Percentiles rank a stretch among this genome's conserved stretches.
phyloP scores from a whole-genome alignment of 2,329 filamentous ascomycete species.

The Fusarium sp. region DNA sequence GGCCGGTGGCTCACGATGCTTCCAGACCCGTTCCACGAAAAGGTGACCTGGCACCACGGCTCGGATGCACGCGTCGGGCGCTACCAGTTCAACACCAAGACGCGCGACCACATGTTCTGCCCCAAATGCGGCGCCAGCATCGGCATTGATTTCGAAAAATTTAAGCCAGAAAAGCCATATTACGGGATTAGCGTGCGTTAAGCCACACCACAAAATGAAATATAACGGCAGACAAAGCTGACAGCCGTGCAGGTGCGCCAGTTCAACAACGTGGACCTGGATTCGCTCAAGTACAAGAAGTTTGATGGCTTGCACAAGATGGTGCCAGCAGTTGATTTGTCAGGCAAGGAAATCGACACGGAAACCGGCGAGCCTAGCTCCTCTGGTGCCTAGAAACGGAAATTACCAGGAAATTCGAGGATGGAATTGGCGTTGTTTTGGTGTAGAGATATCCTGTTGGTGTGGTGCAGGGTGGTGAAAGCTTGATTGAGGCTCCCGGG shows the following conservation, averaged over 20 bases:
- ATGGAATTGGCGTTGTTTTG: slow-evolving; percentile 1
- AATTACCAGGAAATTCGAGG: slow-evolving; percentile 5
- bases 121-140: slow-evolving; percentile 63
- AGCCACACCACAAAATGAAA: fast-evolving
- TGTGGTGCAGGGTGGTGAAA: background rate
- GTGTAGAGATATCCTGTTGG: slow-evolving; percentile 4
- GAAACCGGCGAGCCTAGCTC: slow-evolving; percentile 20
- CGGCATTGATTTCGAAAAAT: slow-evolving; percentile 61
- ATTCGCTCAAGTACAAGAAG: slow-evolving; percentile 55
- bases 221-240: background rate
- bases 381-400: slow-evolving; percentile 15
- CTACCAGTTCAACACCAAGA: slow-evolving; percentile 62
- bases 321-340: slow-evolving; percentile 55
- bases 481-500: background rate
- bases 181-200: slow-evolving; percentile 63
- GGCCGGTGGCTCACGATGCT: background rate
- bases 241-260: slow-evolving; percentile 55
- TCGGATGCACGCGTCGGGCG: slow-evolving; percentile 48
- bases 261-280: slow-evolving; percentile 60
- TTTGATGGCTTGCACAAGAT: slow-evolving; percentile 56
- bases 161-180: slow-evolving; percentile 39
- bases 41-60: slow-evolving; percentile 61
- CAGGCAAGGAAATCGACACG: slow-evolving; percentile 48
- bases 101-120: slow-evolving; percentile 66
- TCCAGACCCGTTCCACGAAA: slow-evolving; percentile 57